phyloP scores from a whole-genome alignment of 2,329 filamentous ascomycete species.

The Triangularia verruculosa region DNA sequence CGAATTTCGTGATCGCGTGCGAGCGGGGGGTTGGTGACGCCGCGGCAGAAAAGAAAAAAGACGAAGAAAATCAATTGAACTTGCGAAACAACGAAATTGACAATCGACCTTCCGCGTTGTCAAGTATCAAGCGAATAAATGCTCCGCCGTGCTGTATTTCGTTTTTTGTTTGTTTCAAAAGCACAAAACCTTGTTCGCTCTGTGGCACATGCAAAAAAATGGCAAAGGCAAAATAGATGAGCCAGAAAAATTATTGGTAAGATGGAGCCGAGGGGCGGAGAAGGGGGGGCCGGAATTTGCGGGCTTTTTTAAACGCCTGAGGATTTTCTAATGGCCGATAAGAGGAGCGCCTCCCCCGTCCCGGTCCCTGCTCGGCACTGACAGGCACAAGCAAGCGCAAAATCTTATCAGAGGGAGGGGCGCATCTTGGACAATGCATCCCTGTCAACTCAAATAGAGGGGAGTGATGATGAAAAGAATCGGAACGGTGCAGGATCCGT shows the following conservation, averaged over 20 bases:
- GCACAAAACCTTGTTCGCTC: conserved; percentile 2
- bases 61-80: background rate
- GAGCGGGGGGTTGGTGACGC: background rate
- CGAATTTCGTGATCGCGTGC: conserved; percentile 6
- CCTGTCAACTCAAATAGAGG: conserved; percentile 8
- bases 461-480: conserved; percentile 21
- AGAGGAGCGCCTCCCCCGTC: background rate
- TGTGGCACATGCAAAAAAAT: conserved; percentile 17
- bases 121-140: background rate
- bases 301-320: conserved; percentile 20
- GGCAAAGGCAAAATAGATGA: background rate
- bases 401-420: conserved; percentile 24
- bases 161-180: background rate
- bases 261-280: background rate
- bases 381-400: conserved; percentile 5
- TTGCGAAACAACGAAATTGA: background rate
- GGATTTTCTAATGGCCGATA: conserved; percentile 5
- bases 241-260: background rate
- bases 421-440: conserved; percentile 14
- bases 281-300: conserved; percentile 7
- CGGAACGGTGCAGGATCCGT: conserved; percentile 16
- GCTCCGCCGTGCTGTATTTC: conserved; percentile 2
- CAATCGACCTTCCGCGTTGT: conserved; percentile 25
- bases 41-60: background rate
- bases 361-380: background rate